Conservation (phyloP, 129 eudicot genomes). For the Escallonia herrerae region DNA sequence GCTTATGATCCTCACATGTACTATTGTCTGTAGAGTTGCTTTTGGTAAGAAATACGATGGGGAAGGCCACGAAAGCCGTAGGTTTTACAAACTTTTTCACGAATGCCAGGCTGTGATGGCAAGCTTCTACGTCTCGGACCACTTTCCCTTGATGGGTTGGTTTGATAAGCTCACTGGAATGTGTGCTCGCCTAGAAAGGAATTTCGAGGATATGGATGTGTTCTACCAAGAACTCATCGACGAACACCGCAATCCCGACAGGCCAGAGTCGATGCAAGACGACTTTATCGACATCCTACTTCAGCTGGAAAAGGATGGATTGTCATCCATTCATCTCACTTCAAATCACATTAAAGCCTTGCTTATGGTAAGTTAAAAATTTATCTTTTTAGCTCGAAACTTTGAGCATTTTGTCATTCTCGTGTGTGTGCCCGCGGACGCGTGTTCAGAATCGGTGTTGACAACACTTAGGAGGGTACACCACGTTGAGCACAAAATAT, state of each 20-base stretch:
- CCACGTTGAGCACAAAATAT: background rate
- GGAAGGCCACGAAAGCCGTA: background rate
- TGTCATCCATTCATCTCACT: slow-evolving; percentile 7
- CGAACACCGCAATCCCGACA: slow-evolving; percentile 10
- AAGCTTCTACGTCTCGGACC: background rate
- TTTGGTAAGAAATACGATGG: background rate
- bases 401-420: background rate
- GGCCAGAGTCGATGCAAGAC: slow-evolving; percentile 1
- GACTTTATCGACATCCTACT: slow-evolving; percentile 19
- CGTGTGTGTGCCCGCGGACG: background rate
- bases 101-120: background rate
- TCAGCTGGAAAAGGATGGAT: background rate
- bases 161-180: background rate
- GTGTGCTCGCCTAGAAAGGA: background rate
- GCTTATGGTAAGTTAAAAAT: slow-evolving; percentile 7
- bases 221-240: slow-evolving; percentile 23
- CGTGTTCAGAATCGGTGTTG: background rate
- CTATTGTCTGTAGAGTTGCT: background rate
- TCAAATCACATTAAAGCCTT: slow-evolving; percentile 21
- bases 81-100: background rate
- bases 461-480: background rate
- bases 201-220: background rate
- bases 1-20: background rate
- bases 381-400: background rate
- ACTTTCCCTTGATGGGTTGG: slow-evolving; percentile 1